These are phyloP conservation scores for Microstegium vimineum DNA, from an alignment of 176 grass and related monocot species.

Conservation along the genomic window DNA sequence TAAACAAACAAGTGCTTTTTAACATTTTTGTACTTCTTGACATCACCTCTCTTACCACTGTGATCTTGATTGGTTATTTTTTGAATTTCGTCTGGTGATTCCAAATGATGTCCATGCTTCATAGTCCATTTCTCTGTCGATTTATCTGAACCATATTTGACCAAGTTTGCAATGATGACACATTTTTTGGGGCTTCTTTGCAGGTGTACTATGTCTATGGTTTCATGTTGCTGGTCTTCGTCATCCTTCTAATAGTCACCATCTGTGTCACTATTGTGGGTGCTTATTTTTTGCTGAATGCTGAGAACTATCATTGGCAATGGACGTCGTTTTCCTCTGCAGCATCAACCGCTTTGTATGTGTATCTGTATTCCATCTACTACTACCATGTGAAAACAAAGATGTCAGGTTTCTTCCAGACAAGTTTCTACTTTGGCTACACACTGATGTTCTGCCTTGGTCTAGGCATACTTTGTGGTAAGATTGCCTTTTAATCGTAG, in stretches of 20 bases:
- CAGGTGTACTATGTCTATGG: slow-evolving; percentile 90
- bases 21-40: slow-evolving; percentile 1
- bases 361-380: slow-evolving; percentile 78
- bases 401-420: slow-evolving; percentile 92
- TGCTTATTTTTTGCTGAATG: slow-evolving; percentile 84
- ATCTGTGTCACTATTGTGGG: slow-evolving; percentile 80
- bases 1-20: slow-evolving; percentile 21
- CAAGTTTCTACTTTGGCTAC: slow-evolving; percentile 89
- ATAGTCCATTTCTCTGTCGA: neutral
- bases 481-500: slow-evolving; percentile 1
- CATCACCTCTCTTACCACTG: neutral
- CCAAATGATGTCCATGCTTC: neutral
- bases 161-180: neutral
- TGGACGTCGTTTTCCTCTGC: slow-evolving; percentile 81
- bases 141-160: neutral
- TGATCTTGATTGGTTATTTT: neutral
- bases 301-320: slow-evolving; percentile 88
- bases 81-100: neutral
- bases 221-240: slow-evolving; percentile 80
- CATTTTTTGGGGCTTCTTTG: slow-evolving; percentile 8
- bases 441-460: slow-evolving; percentile 90
- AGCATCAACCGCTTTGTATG: slow-evolving; percentile 71
- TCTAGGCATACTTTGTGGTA: slow-evolving; percentile 78
- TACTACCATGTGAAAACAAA: slow-evolving; percentile 86
- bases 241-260: slow-evolving; percentile 80